Percentiles rank a stretch among this genome's conserved stretches.
These are phyloP conservation scores for Bolboschoenoplectus hybrid DNA, from an alignment of 202 grass and related monocot species.

Conservation along the genomic window DNA sequence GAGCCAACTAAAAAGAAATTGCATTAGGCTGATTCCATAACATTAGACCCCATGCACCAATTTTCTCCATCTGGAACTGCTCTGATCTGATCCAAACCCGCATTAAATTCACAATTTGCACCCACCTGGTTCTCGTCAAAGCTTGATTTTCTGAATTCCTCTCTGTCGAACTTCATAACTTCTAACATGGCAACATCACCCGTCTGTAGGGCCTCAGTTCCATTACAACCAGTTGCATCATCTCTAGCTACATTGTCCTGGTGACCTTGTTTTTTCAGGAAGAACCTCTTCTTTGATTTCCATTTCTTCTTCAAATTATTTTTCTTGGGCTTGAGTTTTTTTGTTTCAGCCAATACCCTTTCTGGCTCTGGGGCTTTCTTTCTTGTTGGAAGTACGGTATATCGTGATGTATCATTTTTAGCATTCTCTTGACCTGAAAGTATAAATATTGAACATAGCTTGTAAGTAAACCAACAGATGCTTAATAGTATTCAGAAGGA, in stretches of 20 bases:
- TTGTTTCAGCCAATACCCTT: slow-evolving; percentile 42
- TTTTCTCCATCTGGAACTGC: neutral
- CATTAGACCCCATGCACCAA: neutral
- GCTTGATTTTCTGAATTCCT: neutral
- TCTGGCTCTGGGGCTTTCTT: slow-evolving; percentile 56
- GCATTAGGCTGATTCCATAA: neutral
- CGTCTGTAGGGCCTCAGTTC: neutral
- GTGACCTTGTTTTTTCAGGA: slow-evolving; percentile 39
- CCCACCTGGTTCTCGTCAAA: neutral
- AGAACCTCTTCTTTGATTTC: slow-evolving; percentile 51
- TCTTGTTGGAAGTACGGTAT: slow-evolving; percentile 70
- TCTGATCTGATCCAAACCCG: slow-evolving; percentile 11
- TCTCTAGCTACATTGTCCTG: neutral
- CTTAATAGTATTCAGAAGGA: neutral
- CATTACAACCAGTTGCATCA: slow-evolving; percentile 8
- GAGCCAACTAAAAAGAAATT: neutral
- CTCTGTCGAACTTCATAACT: neutral
- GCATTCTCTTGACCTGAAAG: slow-evolving; percentile 58
- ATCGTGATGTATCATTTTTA: slow-evolving; percentile 54
- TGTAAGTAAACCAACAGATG: neutral
- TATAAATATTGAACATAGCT: slow-evolving; percentile 36
- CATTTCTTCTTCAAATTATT: slow-evolving; percentile 68
- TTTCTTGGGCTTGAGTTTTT: slow-evolving; percentile 75
- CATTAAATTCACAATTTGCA: slow-evolving; percentile 24
- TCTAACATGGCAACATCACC: neutral